These are phyloP conservation scores for Phoenix dactylifera DNA, from an alignment of 176 grass and related monocot genomes.

Conservation along the genomic window DNA sequence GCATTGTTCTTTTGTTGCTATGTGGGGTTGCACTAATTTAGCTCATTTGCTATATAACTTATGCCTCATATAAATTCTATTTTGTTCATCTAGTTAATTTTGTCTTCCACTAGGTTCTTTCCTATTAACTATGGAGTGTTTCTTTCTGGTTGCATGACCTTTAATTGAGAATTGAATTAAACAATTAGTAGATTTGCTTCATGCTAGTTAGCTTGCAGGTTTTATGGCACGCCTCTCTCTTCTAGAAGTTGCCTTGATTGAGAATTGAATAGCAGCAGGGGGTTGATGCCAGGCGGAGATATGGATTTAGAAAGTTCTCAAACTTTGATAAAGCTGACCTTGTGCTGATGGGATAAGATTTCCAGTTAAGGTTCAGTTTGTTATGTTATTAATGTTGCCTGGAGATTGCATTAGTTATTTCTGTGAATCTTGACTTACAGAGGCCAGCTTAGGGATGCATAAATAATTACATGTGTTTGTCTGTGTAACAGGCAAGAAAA, in stretches of 20 bases:
- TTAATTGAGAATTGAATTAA: background rate
- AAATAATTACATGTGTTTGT: too few species aligned
- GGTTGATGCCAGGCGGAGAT: background rate
- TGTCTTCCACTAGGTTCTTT: background rate
- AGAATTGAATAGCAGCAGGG: constrained; percentile 1
- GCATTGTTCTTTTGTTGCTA: background rate
- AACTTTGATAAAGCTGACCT: too few species aligned
- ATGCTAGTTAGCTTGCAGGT: constrained; percentile 1
- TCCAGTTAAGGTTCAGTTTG: too few species aligned
- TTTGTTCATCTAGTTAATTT: background rate
- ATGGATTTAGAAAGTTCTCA: too few species aligned
- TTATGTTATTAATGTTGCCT: too few species aligned
- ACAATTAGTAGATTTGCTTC: background rate
- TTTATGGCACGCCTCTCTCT: constrained; percentile 2
- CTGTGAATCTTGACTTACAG: too few species aligned
- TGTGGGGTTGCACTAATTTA: too few species aligned
- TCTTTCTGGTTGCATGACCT: background rate
- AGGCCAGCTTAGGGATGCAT: too few species aligned
- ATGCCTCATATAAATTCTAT: background rate
- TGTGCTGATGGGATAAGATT: too few species aligned
- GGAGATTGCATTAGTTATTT: too few species aligned
- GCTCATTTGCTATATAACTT: too few species aligned
- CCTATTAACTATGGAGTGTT: background rate
- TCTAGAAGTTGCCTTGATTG: constrained; percentile 2
- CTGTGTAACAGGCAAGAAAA: too few species aligned